Conservation (phyloP, 73 alveolate species). For the Tetrahymena malaccensis region DNA sequence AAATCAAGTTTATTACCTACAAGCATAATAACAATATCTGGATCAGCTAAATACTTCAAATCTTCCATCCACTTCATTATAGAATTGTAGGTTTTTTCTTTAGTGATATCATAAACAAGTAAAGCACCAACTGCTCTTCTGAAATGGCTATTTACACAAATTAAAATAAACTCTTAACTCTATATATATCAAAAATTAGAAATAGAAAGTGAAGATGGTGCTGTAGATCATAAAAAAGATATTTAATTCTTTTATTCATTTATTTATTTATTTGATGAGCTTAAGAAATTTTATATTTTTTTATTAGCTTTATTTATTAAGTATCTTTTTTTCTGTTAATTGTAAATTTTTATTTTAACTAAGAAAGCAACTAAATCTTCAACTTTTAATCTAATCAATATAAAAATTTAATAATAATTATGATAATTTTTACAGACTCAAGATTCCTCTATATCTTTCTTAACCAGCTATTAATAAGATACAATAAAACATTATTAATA, state of each 20-base stretch:
- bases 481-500: not conserved
- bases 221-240: not conserved
- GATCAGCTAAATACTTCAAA: slow-evolving; percentile 80
- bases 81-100: slow-evolving; percentile 60
- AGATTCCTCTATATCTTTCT: slow-evolving; percentile 73
- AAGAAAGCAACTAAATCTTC: not conserved
- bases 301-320: too few species aligned
- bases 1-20: slow-evolving; percentile 92
- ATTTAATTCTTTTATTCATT: too few species aligned
- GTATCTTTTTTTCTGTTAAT: not conserved
- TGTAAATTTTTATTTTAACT: not conserved
- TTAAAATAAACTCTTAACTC: not conserved
- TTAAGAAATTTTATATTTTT: too few species aligned
- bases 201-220: not conserved
- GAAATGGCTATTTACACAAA: slow-evolving; percentile 40
- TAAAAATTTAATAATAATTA: not conserved
- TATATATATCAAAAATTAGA: too few species aligned
- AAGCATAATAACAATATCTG: slow-evolving; percentile 86
- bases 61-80: slow-evolving; percentile 66
- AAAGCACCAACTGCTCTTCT: slow-evolving; percentile 83
- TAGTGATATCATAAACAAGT: slow-evolving; percentile 76
- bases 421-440: slow-evolving; percentile 51
- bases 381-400: not conserved
- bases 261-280: too few species aligned
- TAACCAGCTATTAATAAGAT: slow-evolving; percentile 54